Base-by-base conservation (phyloP, 2,329 filamentous ascomycete species). In the Lachnellula suecica region DNA sequence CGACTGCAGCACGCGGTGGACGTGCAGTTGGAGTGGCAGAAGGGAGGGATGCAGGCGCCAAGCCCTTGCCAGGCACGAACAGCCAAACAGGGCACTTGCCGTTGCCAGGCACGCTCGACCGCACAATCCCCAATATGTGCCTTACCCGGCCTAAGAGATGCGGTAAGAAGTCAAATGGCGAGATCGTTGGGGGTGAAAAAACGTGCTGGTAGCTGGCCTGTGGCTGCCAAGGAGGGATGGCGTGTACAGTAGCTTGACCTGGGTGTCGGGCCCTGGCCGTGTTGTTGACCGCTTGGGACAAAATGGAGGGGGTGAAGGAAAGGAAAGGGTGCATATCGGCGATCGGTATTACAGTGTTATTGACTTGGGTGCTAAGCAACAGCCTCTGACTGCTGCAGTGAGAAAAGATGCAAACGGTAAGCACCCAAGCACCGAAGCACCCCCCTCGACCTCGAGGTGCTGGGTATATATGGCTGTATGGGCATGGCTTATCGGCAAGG, bases 401-500 rank as follows among this genome's bases (percentile, higher is more conserved):
- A 44, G 47, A 37, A 17, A n/a, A 5, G 17, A 5, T 15, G 8
- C 34, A n/a, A 37, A 17, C 6, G 8, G 29, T 31, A 37, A 37
- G 6, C 8, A 37, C 17, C 11, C 17, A 9, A 37, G 8, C 34
- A 9, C 7, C 10, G 10, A 37, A 37, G n/a, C n/a, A 9, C 34
- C 34, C 11, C 8, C 34, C 6, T 9, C 17, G 7, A 6, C 34
- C 34, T n/a, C 27, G 27, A 31, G 13, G 7, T 37, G 34, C 34
- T 37, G 34, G 34, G 34, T 37, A 37, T 37, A 37, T 15, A n/a
- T 17, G 6, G 11, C 34, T 9, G 11, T 10, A 5, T n/a, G 13
- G 29, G 8, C 25, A 29, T 37, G 40, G 24, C 55, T 55, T 58
- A 55, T 58, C 50, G 52, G 53, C 49, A 53, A 51, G 52, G 49